phyloP scores from a whole-genome alignment of 1,284 basidiomycete genomes.

The Cryptococcus sp. region DNA sequence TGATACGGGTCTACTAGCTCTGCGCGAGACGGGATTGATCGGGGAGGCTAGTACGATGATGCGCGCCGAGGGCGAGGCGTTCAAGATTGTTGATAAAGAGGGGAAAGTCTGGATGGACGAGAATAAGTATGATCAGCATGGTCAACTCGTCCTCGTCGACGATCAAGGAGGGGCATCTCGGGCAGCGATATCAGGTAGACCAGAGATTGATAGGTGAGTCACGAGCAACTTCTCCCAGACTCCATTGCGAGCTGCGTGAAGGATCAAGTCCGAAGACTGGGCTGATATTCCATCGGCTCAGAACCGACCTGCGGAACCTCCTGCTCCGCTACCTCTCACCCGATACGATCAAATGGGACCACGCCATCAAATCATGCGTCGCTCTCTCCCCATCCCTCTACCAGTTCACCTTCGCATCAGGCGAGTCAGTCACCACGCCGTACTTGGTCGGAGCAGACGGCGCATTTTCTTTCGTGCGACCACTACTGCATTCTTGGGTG shows the following conservation, averaged over 20 bases:
- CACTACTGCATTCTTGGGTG: constrained; percentile 48
- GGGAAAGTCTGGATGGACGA: constrained; percentile 25
- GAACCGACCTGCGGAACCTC: constrained; percentile 39
- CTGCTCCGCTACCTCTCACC: constrained; percentile 34
- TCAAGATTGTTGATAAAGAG: constrained; percentile 18
- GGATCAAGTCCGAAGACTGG: too few species aligned
- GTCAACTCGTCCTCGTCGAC: neutral
- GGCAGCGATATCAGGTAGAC: constrained; percentile 16
- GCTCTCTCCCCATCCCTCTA: constrained; percentile 8
- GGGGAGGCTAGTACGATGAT: constrained; percentile 24
- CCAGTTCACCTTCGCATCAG: constrained; percentile 6
- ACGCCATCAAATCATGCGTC: constrained; percentile 22
- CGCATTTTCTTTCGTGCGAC: constrained; percentile 55
- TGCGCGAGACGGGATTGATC: constrained; percentile 41
- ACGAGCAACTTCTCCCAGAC: too few species aligned
- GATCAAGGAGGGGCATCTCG: neutral
- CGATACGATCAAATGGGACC: constrained; percentile 38
- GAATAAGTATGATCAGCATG: constrained; percentile 3
- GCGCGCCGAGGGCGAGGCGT: constrained; percentile 19
- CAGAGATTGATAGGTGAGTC: constrained; percentile 38
- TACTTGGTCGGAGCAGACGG: constrained; percentile 58
- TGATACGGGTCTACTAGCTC: constrained; percentile 45
- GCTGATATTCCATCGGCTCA: constrained; percentile 2
- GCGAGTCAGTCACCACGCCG: constrained; percentile 14
- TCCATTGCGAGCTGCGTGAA: too few species aligned